Evolutionary conservation across 2,329 filamentous ascomycete species (phyloP).

Genomic region (Triangularia verruculosa): DNA sequence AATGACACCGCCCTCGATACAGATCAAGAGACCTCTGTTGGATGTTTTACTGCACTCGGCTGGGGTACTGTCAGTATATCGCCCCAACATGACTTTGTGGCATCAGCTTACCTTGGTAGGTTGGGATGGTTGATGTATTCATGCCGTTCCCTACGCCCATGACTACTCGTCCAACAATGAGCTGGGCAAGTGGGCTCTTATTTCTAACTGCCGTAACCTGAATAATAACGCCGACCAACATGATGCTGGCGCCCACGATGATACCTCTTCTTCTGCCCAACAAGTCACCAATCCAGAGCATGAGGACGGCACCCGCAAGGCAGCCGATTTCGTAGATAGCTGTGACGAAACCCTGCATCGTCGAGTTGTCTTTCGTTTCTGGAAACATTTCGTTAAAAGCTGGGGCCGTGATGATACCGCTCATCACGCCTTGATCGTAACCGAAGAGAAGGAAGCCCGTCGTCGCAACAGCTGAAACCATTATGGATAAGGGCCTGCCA

Average conservation of each 20-base stretch:
- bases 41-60: conserved; percentile 45
- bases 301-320: conserved; percentile 46
- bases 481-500: conserved; percentile 53
- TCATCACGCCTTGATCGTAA: conserved; percentile 55
- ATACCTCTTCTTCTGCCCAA: conserved; percentile 53
- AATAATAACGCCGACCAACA: conserved; percentile 59
- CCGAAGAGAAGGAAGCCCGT: conserved; percentile 61
- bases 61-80: conserved; percentile 16
- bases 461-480: conserved; percentile 61
- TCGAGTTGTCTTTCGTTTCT: conserved; percentile 41
- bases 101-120: conserved; percentile 39
- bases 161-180: conserved; percentile 48
- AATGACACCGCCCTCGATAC: conserved; percentile 45
- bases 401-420: conserved; percentile 50
- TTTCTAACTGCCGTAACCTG: conserved; percentile 44
- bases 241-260: conserved; percentile 53
- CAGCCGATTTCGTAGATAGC: conserved; percentile 48
- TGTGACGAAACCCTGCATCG: conserved; percentile 47
- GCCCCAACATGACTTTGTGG: background rate
- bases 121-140: conserved; percentile 46
- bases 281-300: conserved; percentile 52
- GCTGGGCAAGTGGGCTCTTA: conserved; percentile 39
- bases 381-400: conserved; percentile 49
- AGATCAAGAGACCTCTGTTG: conserved; percentile 43
- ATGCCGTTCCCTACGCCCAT: conserved; percentile 54